phyloP scores from a whole-genome alignment of 208 protist genomes.

The Herpetomonas tarakana region DNA sequence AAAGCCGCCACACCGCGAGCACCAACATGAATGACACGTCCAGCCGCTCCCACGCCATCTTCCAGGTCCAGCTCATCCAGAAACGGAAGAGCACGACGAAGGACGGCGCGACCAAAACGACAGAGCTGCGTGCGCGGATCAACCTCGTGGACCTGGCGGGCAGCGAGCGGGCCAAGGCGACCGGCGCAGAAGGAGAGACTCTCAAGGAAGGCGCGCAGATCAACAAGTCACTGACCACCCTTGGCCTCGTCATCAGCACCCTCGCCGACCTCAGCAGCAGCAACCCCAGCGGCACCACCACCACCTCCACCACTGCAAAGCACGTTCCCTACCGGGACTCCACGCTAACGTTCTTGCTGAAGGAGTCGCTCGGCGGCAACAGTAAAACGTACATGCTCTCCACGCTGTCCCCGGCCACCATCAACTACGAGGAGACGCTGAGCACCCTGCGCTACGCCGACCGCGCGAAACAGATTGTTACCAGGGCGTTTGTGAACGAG shows the following conservation, averaged over 20 bases:
- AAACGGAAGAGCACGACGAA: constrained; percentile 26
- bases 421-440: constrained; percentile 85
- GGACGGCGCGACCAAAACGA: constrained; percentile 22
- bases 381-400: constrained; percentile 92
- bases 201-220: constrained; percentile 87
- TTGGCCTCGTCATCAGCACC: constrained; percentile 91
- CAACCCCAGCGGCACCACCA: background rate
- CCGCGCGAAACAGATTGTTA: constrained; percentile 90
- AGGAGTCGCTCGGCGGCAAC: constrained; percentile 90
- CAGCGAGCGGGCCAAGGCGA: constrained; percentile 82
- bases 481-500: constrained; percentile 86
- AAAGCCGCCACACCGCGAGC: constrained; percentile 64
- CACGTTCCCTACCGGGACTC: constrained; percentile 88
- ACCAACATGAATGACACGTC: constrained; percentile 96
- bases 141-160: constrained; percentile 95
- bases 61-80: constrained; percentile 83
- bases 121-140: constrained; percentile 62
- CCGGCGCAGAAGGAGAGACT: constrained; percentile 71
- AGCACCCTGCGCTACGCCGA: constrained; percentile 92
- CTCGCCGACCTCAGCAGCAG: constrained; percentile 50
- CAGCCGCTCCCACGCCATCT: constrained; percentile 96
- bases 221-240: constrained; percentile 86
- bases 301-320: background rate
- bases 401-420: constrained; percentile 73
- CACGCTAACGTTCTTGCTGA: constrained; percentile 84